Base-by-base conservation (phyloP, 257 asterid genomes). In the Ophiorrhiza pumila region DNA sequence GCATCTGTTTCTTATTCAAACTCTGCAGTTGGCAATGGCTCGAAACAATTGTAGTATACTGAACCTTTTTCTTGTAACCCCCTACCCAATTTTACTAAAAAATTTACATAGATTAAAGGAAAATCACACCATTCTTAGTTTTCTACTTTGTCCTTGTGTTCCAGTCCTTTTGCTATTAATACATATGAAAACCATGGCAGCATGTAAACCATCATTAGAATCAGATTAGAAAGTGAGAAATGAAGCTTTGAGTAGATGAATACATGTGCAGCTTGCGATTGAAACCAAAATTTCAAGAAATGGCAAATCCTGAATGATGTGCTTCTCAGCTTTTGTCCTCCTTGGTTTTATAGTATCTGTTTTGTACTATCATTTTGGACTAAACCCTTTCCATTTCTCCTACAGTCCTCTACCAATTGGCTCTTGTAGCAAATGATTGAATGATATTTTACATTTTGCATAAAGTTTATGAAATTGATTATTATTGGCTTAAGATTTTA, bases 1-100 rank as follows among this genome's bases (percentile, higher is more conserved):
- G 22, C 89, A 39, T 84, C 97, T 29, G 6, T 88, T 68, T 72
- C 76, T 46, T 80, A 80, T 74, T 79, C 89, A n/a, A 68, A 55
- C 46, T 25, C 56, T 60, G 57, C 77, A 29, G 25, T 52, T 15
- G 61, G 45, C 41, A 47, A 50, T 73, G 73, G 62, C 32, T 13
- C 63, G 29, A 82, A 88, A 71, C 68, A 64, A 65, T 81, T 75
- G 27, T 83, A 68, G 65, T 61, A 10, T 27, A 27, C 50, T 35
- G 61, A 31, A 6, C 12, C 31, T 34, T 20, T 62, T 22, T 34
- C 31, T 62, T 29, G 20, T 18, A 2, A 22, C 35, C 46, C 47
- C 22, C 43, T 58, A n/a, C 14, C 22, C 7, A 31, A 53, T 25
- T 42, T 65, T 39, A 47, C 39, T 27, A 1, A 15, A 59, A 59